Conservation (phyloP, 768 basidiomycete genomes). For the Tulasnella sp. region DNA sequence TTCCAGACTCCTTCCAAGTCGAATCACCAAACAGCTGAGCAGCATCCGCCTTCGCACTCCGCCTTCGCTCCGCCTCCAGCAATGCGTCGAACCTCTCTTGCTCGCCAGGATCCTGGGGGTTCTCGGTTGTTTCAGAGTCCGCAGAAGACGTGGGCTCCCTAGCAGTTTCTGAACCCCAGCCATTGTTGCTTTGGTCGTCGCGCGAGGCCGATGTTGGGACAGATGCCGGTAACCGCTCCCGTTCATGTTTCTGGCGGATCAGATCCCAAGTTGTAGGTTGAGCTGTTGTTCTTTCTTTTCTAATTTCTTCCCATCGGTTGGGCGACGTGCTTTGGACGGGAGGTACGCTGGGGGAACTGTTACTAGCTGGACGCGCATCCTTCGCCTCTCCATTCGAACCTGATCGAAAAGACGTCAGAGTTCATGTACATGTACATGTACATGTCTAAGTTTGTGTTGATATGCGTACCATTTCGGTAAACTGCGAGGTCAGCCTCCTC, state of each 20-base stretch:
- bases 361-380: background rate
- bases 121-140: background rate
- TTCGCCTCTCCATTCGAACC: background rate
- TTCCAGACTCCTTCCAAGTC: background rate
- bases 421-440: background rate
- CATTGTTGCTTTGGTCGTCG: background rate
- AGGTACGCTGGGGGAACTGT: background rate
- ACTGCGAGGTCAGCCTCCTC: background rate
- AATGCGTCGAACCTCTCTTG: constrained; percentile 50
- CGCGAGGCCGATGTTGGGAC: constrained; percentile 2
- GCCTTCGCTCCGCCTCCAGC: constrained; percentile 44
- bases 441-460: background rate
- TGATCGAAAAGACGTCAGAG: background rate
- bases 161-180: background rate
- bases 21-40: background rate
- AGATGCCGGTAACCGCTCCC: constrained; percentile 12
- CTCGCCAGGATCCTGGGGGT: constrained; percentile 31
- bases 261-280: constrained; percentile 53
- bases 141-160: background rate
- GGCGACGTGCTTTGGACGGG: constrained; percentile 7
- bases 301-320: constrained; percentile 57
- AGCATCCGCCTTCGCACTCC: constrained; percentile 6
- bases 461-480: background rate
- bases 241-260: constrained; percentile 39
- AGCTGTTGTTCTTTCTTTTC: constrained; percentile 33